A percentile compares a stretch with the other conserved stretches of the same genome.
These are phyloP conservation scores for Apophysomyces variabilis DNA, from an alignment of 371 early-diverging fungal genomes.

Conservation along the genomic window DNA sequence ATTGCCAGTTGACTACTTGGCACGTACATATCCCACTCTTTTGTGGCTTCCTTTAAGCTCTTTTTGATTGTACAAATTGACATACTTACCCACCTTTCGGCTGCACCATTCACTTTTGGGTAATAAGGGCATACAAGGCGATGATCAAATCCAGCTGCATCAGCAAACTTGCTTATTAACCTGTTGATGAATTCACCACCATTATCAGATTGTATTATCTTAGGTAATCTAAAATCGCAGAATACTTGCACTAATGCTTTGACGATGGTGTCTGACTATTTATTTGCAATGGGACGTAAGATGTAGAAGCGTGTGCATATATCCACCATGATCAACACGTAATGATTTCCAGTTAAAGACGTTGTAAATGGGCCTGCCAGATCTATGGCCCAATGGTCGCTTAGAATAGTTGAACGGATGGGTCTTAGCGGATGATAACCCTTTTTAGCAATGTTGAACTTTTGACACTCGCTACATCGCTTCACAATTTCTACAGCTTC, in stretches of 20 bases:
- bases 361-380: too few species aligned
- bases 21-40: slow-evolving; percentile 27
- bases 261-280: slow-evolving; percentile 25
- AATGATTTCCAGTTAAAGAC: not conserved
- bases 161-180: slow-evolving; percentile 2
- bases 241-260: slow-evolving; percentile 23
- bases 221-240: slow-evolving; percentile 28
- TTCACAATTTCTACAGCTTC: too few species aligned
- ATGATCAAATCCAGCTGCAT: slow-evolving; percentile 10
- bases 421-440: too few species aligned
- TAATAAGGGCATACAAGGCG: slow-evolving; percentile 10
- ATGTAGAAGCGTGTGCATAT: slow-evolving; percentile 30
- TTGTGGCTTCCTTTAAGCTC: slow-evolving; percentile 13
- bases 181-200: slow-evolving; percentile 32
- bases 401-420: too few species aligned
- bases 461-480: too few species aligned
- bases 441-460: too few species aligned
- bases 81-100: slow-evolving; percentile 22
- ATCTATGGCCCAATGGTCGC: too few species aligned
- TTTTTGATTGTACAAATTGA: slow-evolving; percentile 21
- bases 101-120: slow-evolving; percentile 14
- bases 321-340: slow-evolving; percentile 24
- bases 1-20: slow-evolving; percentile 16
- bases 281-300: slow-evolving; percentile 24
- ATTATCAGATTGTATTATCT: slow-evolving; percentile 29